phyloP scores from a whole-genome alignment of 2,329 filamentous ascomycete species.

The Xylogone sp. region DNA sequence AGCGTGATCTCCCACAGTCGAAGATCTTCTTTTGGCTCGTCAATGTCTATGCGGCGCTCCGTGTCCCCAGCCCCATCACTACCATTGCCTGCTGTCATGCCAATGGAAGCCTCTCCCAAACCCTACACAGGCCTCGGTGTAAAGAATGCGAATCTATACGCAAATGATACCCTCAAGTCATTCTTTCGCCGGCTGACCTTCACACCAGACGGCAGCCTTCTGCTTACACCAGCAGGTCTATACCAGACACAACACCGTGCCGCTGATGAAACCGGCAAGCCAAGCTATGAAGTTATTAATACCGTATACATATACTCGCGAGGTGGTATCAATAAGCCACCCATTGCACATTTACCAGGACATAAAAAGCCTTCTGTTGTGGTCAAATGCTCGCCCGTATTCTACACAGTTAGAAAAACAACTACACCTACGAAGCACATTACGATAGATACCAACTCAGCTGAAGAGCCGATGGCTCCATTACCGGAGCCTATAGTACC shows the following conservation, averaged over 20 bases:
- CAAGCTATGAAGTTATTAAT: slow-evolving; percentile 83
- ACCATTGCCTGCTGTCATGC: slow-evolving; percentile 92
- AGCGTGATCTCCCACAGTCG: slow-evolving; percentile 84
- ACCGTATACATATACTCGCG: slow-evolving; percentile 98
- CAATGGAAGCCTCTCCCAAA: slow-evolving; percentile 84
- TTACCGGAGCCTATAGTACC: slow-evolving; percentile 71
- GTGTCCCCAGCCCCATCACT: slow-evolving; percentile 91
- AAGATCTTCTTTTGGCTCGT: slow-evolving; percentile 85
- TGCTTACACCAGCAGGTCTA: slow-evolving; percentile 92
- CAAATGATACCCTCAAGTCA: slow-evolving; percentile 93
- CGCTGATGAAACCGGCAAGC: slow-evolving; percentile 64
- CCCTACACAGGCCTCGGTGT: slow-evolving; percentile 58
- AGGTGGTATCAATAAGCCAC: slow-evolving; percentile 93
- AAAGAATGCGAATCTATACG: slow-evolving; percentile 87
- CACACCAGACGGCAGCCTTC: slow-evolving; percentile 87
- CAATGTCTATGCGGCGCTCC: slow-evolving; percentile 72
- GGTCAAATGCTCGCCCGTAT: slow-evolving; percentile 87
- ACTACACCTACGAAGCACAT: slow-evolving; percentile 76
- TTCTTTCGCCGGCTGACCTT: slow-evolving; percentile 95
- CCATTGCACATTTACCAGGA: slow-evolving; percentile 88
- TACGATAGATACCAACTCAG: slow-evolving; percentile 88
- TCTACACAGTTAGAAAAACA: slow-evolving; percentile 74
- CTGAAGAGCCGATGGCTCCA: slow-evolving; percentile 77
- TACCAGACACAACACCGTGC: slow-evolving; percentile 74
- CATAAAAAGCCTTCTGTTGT: slow-evolving; percentile 98